These are phyloP conservation scores for Isatis lusitanica DNA, from an alignment of 441 rosid species.

Conservation along the genomic window DNA sequence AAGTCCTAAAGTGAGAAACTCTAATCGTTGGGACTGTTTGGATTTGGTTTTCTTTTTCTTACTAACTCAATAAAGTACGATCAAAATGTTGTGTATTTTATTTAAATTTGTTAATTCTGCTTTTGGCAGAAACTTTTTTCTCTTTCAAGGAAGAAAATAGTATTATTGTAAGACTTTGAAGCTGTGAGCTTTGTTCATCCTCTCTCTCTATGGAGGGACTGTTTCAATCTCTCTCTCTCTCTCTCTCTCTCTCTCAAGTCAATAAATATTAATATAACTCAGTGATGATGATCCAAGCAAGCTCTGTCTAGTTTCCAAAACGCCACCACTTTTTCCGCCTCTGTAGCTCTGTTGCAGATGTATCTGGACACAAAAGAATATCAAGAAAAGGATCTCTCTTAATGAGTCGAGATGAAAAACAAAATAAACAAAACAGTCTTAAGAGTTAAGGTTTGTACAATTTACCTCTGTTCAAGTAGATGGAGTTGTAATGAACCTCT, in stretches of 20 bases:
- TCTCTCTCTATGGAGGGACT: slow-evolving; percentile 26
- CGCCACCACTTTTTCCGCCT: slow-evolving; percentile 87
- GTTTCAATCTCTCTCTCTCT: slow-evolving; percentile 1
- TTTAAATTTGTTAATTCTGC: slow-evolving; percentile 13
- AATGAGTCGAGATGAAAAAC: not conserved
- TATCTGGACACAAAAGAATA: not conserved
- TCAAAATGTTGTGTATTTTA: not conserved
- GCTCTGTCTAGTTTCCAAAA: slow-evolving; percentile 48
- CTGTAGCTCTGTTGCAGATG: slow-evolving; percentile 38
- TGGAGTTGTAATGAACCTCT: slow-evolving; percentile 80
- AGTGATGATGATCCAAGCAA: slow-evolving; percentile 10
- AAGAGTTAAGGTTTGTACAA: not conserved
- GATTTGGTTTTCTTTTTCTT: not conserved
- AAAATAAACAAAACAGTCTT: not conserved
- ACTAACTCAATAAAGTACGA: not conserved
- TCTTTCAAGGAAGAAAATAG: slow-evolving; percentile 25
- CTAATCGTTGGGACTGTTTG: not conserved
- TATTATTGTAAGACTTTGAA: slow-evolving; percentile 31
- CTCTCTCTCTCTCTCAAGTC: slow-evolving; percentile 28
- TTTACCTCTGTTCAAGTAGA: slow-evolving; percentile 51
- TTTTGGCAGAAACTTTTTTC: not conserved
- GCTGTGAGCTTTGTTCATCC: slow-evolving; percentile 30
- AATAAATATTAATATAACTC: slow-evolving; percentile 28
- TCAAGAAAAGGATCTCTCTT: not conserved
- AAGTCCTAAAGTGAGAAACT: not conserved